A percentile compares a stretch with the other conserved stretches of the same genome.
These are phyloP conservation scores for Solanum piurae DNA, from an alignment of 257 asterid genomes.

Conservation along the genomic window DNA sequence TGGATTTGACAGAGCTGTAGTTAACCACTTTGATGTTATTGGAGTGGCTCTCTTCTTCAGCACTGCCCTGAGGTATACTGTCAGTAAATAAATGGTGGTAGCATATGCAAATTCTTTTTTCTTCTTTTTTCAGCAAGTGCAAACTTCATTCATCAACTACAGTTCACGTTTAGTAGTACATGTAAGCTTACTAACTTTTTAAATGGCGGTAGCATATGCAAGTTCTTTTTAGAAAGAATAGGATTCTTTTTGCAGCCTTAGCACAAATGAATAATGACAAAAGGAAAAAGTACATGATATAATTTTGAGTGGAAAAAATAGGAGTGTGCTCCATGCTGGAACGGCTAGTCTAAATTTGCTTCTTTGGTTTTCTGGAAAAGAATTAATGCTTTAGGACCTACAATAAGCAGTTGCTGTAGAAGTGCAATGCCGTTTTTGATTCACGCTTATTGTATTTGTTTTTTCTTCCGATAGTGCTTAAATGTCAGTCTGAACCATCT, in stretches of 20 bases:
- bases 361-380: too few relatives aligned
- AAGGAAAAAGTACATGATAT: background rate
- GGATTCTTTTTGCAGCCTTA: background rate
- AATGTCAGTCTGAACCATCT: background rate
- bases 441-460: background rate
- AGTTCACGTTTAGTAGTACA: background rate
- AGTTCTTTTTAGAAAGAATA: background rate
- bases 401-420: too few relatives aligned
- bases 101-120: background rate
- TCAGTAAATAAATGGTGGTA: background rate
- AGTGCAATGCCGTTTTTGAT: too few relatives aligned
- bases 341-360: too few relatives aligned
- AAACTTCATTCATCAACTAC: background rate
- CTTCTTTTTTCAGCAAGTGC: background rate
- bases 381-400: too few relatives aligned
- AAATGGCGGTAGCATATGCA: too few relatives aligned
- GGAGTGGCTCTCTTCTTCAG: conserved; percentile 74
- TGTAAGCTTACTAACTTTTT: background rate
- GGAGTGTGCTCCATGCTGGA: background rate
- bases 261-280: background rate
- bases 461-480: background rate
- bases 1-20: conserved; percentile 71
- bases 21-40: conserved; percentile 79
- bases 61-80: conserved; percentile 67
- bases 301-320: background rate